Evolutionary conservation across 805 yeast species (phyloP).

Genomic region (Yamadazyma olivae): DNA sequence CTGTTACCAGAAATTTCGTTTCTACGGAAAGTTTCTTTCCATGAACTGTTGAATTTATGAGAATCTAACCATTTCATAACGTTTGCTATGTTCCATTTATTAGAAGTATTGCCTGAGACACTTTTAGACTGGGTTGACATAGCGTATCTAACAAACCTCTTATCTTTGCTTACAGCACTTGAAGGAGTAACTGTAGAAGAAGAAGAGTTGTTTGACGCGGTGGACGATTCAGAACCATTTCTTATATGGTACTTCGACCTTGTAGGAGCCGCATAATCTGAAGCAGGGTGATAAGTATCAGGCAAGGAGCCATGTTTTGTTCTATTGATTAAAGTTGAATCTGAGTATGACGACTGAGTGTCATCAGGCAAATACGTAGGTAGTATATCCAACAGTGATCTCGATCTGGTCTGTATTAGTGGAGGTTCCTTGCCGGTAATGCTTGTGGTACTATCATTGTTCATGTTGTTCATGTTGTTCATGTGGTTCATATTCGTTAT

Average conservation of each 20-base stretch:
- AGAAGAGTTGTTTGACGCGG: slow-evolving; percentile 25
- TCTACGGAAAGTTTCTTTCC: slow-evolving; percentile 65
- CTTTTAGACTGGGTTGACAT: slow-evolving; percentile 33
- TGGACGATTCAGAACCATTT: slow-evolving; percentile 35
- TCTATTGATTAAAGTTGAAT: neutral
- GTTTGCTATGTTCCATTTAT: slow-evolving; percentile 70
- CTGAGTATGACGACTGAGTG: slow-evolving; percentile 8
- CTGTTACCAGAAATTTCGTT: slow-evolving; percentile 58
- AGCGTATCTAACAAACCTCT: slow-evolving; percentile 41
- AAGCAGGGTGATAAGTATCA: neutral
- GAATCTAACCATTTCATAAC: slow-evolving; percentile 65
- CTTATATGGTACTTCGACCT: slow-evolving; percentile 14
- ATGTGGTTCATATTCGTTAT: neutral
- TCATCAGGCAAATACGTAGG: slow-evolving; percentile 3
- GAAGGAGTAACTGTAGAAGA: slow-evolving; percentile 27
- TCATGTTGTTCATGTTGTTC: too few species aligned
- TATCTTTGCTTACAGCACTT: slow-evolving; percentile 30
- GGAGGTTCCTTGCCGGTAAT: too few species aligned
- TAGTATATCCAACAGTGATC: slow-evolving; percentile 1
- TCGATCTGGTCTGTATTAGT: too few species aligned
- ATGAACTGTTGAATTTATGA: slow-evolving; percentile 67
- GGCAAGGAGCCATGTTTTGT: neutral
- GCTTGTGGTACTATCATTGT: too few species aligned
- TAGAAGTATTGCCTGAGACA: slow-evolving; percentile 36
- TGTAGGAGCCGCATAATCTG: slow-evolving; percentile 1